Base-by-base conservation (phyloP, 257 asterid species). In the Avicennia marina region DNA sequence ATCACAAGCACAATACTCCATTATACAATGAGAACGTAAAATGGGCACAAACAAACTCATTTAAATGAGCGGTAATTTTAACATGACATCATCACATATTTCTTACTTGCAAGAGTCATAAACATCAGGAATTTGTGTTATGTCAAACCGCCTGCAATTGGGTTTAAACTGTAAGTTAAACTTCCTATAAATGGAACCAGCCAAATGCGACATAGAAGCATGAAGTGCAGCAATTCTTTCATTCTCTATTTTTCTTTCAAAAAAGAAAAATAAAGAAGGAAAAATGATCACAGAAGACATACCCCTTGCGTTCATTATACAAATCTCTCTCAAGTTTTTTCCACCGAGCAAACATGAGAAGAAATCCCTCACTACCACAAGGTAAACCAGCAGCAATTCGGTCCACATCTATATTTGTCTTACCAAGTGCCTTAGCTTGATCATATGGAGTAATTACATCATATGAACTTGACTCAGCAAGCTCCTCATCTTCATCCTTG, bases 331-430 rank as follows among this genome's bases (percentile, higher is more conserved):
- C 96, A 36, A 93, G 96, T 78, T 93, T 93, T 69, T 96, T 83
- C 98, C 98, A 93, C 11, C 98, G 95, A 73, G 99, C 97, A 82
- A 75, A 89, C 99, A 93, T 89, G 72, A 93, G 95, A 72, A 93
- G 95, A 73, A 93, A 93, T 61, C 99, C 99, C 74, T 91, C 99
- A 66, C 95, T 88, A 18, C 98, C 99, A 74, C 98, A 93, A 47
- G 99, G 99, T 62, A 93, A 66, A 50, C 99, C 99, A 10, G 99
- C 96, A 43, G 97, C 99, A 68, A 93, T 86, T 25, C 99, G 91
- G 65, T 81, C 99, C 68, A 89, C 90, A 65, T 93, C 99, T 72
- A 93, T 93, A 62, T 86, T 89, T 31, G 96, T 93, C 78, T 93
- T 93, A 71, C 99, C 99, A 71, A 93, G 94, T 41, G 99, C 99